Percentiles rank a stretch among this genome's conserved stretches.
Evolutionary conservation across 805 yeast genomes (phyloP).

Genomic region (Zygoascus flipseniorum): DNA sequence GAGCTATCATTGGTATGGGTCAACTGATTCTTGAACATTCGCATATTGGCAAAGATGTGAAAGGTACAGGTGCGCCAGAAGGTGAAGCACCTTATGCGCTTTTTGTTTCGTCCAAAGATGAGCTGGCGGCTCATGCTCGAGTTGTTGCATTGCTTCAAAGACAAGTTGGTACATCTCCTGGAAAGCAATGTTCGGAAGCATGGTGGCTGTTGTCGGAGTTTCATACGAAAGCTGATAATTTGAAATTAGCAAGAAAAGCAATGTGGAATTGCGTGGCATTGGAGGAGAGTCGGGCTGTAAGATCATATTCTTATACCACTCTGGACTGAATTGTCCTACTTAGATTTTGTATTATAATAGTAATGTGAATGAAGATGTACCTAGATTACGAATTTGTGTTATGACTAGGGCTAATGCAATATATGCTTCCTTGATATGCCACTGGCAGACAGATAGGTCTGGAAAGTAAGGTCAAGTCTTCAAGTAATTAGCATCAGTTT

Average conservation of each 20-base stretch:
- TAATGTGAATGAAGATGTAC: not conserved
- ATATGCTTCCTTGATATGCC: not conserved
- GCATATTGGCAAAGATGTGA: not conserved
- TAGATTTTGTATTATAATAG: too few relatives aligned
- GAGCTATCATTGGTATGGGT: slow-evolving; percentile 38
- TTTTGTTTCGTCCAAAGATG: slow-evolving; percentile 50
- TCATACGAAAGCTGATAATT: slow-evolving; percentile 52
- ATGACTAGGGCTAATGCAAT: not conserved
- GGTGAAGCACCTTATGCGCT: slow-evolving; percentile 6
- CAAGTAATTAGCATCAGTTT: too few relatives aligned
- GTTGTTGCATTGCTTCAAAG: slow-evolving; percentile 33
- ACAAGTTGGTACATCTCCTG: slow-evolving; percentile 32
- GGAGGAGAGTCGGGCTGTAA: slow-evolving; percentile 51
- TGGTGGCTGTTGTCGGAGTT: slow-evolving; percentile 62
- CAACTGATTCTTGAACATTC: slow-evolving; percentile 12
- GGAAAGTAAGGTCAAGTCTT: too few relatives aligned
- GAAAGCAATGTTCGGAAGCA: slow-evolving; percentile 45
- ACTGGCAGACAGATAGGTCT: not conserved
- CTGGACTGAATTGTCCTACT: too few relatives aligned
- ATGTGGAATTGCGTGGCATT: slow-evolving; percentile 58
- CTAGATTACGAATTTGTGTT: too few relatives aligned
- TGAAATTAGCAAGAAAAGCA: slow-evolving; percentile 37
- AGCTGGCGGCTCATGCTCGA: slow-evolving; percentile 48
- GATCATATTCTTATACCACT: slow-evolving; percentile 25
- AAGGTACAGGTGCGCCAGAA: not conserved